Percentiles rank a stretch among this genome's conserved stretches.
phyloP scores from a whole-genome alignment of 805 yeast species.

The Spathaspora sp. region DNA sequence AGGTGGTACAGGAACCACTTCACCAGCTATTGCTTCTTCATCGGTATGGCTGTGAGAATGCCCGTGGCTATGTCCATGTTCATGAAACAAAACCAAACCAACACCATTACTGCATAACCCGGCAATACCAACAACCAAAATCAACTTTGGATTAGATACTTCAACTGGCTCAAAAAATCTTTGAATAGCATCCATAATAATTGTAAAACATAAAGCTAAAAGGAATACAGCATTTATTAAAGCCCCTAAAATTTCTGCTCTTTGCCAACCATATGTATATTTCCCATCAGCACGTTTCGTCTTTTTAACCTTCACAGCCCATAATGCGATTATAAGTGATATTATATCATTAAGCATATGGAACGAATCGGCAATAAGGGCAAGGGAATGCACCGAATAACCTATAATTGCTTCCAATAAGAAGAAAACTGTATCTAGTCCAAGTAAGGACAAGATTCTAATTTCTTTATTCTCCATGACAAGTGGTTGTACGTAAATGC shows the following conservation, averaged over 20 bases:
- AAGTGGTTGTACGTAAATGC: too few species aligned
- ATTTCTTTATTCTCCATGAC: slow-evolving; percentile 54
- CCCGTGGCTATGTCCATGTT: slow-evolving; percentile 46
- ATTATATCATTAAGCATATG: slow-evolving; percentile 96
- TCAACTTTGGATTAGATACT: slow-evolving; percentile 78
- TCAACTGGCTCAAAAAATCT: slow-evolving; percentile 78
- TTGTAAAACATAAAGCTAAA: slow-evolving; percentile 88
- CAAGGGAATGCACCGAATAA: slow-evolving; percentile 89
- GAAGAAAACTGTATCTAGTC: slow-evolving; percentile 78
- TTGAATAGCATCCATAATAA: slow-evolving; percentile 88
- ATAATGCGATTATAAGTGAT: slow-evolving; percentile 82
- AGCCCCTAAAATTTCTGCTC: slow-evolving; percentile 97
- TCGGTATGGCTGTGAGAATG: slow-evolving; percentile 45
- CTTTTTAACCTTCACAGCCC: slow-evolving; percentile 94
- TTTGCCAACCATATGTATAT: slow-evolving; percentile 96
- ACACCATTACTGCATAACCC: slow-evolving; percentile 81
- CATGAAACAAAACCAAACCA: slow-evolving; percentile 87
- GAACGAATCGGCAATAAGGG: slow-evolving; percentile 93
- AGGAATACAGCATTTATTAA: slow-evolving; percentile 89
- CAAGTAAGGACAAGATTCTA: slow-evolving; percentile 67
- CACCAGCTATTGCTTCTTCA: not conserved
- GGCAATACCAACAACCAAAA: slow-evolving; percentile 74
- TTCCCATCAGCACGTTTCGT: slow-evolving; percentile 77
- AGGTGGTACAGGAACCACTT: not conserved
- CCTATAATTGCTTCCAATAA: slow-evolving; percentile 81